These are phyloP conservation scores for Candida rishiriensis DNA, from an alignment of 805 yeast genomes.

Conservation along the genomic window DNA sequence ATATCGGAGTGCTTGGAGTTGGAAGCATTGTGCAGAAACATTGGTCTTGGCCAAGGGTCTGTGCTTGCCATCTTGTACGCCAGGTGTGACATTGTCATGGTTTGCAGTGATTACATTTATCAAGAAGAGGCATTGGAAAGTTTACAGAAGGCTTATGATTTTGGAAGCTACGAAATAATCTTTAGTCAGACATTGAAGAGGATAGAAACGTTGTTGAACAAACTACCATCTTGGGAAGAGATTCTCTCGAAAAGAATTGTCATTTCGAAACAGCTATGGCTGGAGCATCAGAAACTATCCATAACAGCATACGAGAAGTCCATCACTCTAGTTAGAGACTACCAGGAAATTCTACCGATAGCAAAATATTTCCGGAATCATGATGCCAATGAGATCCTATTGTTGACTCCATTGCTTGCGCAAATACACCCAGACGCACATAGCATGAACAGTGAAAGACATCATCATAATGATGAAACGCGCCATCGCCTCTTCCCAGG, in stretches of 20 bases:
- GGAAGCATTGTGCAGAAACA: constrained; percentile 59
- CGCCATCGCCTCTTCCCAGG: constrained; percentile 27
- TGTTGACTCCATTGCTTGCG: constrained; percentile 33
- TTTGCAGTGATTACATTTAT: constrained; percentile 50
- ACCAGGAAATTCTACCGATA: constrained; percentile 46
- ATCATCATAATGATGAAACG: not conserved
- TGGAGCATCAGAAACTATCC: constrained; percentile 39
- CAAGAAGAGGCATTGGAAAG: constrained; percentile 54
- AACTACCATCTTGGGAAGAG: constrained; percentile 39
- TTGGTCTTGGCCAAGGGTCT: constrained; percentile 65
- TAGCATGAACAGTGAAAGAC: not conserved
- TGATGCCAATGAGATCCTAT: constrained; percentile 23
- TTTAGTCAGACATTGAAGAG: constrained; percentile 38
- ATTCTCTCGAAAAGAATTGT: constrained; percentile 9
- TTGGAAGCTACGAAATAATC: constrained; percentile 38
- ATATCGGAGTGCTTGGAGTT: constrained; percentile 58
- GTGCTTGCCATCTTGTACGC: constrained; percentile 52
- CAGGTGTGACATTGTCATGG: constrained; percentile 61
- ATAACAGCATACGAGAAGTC: constrained; percentile 45
- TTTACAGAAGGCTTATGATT: constrained; percentile 26
- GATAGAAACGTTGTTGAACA: constrained; percentile 38
- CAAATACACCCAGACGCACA: constrained; percentile 27
- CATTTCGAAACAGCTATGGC: constrained; percentile 31
- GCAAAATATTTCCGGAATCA: constrained; percentile 33
- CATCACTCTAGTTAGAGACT: constrained; percentile 52